Percentiles rank a stretch among this genome's conserved stretches.
Conservation (phyloP, 306 rosid genomes). For the Crotalaria pallida region DNA sequence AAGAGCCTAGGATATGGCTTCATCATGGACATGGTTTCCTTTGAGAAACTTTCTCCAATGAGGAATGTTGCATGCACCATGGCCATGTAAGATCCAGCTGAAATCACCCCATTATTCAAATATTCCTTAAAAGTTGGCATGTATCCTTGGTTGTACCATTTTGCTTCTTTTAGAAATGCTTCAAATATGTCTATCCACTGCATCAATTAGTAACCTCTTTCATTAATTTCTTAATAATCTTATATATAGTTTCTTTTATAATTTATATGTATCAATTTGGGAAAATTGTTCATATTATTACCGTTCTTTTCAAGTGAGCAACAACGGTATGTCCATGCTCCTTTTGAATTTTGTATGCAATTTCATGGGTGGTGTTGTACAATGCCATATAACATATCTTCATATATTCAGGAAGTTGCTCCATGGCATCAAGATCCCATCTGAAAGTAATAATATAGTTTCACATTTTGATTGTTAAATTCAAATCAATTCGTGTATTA, state of each 20-base stretch:
- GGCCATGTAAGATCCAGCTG: constrained; percentile 47
- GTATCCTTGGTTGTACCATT: constrained; percentile 30
- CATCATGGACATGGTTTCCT: constrained; percentile 29
- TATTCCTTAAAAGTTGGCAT: constrained; percentile 27
- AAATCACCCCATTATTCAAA: constrained; percentile 36
- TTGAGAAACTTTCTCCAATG: constrained; percentile 25
- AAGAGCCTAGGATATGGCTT: constrained; percentile 41
- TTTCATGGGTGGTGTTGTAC: constrained; percentile 38
- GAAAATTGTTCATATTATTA: no score
- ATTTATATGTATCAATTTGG: neutral
- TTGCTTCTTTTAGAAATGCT: constrained; percentile 45
- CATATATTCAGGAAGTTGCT: constrained; percentile 36
- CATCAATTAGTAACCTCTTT: neutral
- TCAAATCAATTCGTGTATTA: no score
- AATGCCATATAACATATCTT: constrained; percentile 44
- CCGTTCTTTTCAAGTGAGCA: constrained; percentile 31
- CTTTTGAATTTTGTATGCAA: constrained; percentile 34
- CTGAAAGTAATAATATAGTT: constrained; percentile 8
- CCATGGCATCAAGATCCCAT: constrained; percentile 49
- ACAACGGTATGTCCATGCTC: constrained; percentile 25
- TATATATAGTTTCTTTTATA: neutral
- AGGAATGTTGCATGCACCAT: constrained; percentile 41
- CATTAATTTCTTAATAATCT: neutral
- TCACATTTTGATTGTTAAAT: neutral
- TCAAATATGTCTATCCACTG: constrained; percentile 50